Evolutionary conservation across 2,329 filamentous ascomycete genomes (phyloP).

Genomic region (Cercospora janseana): DNA sequence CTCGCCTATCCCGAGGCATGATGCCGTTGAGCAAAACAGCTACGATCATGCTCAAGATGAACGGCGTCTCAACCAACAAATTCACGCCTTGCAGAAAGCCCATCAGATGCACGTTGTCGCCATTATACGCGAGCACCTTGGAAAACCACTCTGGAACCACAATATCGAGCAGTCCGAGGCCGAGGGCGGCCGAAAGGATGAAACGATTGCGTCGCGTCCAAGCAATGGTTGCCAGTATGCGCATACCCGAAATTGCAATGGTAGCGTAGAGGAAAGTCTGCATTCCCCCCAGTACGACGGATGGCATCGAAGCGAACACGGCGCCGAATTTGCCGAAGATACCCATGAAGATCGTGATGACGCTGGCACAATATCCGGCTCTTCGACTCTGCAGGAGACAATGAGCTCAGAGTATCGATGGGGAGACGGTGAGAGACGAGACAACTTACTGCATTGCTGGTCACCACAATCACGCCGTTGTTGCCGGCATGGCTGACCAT

Average conservation of each 20-base stretch:
- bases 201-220: constrained; percentile 77
- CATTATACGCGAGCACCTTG: constrained; percentile 19
- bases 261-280: constrained; percentile 74
- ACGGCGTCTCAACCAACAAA: constrained; percentile 25
- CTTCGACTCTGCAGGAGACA: constrained; percentile 18
- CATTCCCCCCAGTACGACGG: constrained; percentile 44
- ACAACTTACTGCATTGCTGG: constrained; percentile 25
- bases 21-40: constrained; percentile 24
- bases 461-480: constrained; percentile 26
- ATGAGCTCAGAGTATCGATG: not conserved
- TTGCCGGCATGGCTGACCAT: constrained; percentile 27
- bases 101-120: constrained; percentile 20
- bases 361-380: constrained; percentile 23
- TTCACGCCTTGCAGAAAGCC: constrained; percentile 27
- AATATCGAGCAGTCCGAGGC: constrained; percentile 23
- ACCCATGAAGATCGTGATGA: constrained; percentile 24
- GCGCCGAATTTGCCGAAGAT: constrained; percentile 25
- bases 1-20: constrained; percentile 23
- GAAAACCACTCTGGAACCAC: constrained; percentile 25
- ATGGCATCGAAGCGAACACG: constrained; percentile 25
- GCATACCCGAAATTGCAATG: constrained; percentile 71
- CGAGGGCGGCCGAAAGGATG: constrained; percentile 53
- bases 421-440: not conserved
- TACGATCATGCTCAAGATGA: constrained; percentile 24
- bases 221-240: constrained; percentile 66